Percentiles rank a stretch among this genome's conserved stretches.
Evolutionary conservation across 2,329 filamentous ascomycete species (phyloP).

Genomic region (Rhynchosporium agropyri): DNA sequence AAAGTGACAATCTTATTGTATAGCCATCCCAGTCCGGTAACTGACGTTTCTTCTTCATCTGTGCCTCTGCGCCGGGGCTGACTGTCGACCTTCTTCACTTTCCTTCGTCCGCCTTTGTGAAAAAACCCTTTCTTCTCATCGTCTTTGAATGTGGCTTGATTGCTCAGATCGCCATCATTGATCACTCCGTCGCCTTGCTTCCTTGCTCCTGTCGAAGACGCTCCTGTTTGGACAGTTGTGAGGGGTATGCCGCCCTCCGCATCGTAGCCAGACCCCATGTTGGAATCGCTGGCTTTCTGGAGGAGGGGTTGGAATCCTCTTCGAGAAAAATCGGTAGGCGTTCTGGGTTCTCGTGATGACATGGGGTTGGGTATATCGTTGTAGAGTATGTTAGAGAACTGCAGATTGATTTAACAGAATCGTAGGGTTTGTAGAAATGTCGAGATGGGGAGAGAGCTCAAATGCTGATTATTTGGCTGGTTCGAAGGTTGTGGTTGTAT

Average conservation of each 20-base stretch:
- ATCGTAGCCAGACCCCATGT: slow-evolving; percentile 27
- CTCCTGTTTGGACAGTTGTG: slow-evolving; percentile 56
- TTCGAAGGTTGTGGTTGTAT: slow-evolving; percentile 4
- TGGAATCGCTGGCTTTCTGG: slow-evolving; percentile 19
- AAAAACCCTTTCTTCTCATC: slow-evolving; percentile 39
- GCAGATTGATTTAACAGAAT: slow-evolving; percentile 2
- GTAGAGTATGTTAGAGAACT: slow-evolving; percentile 9
- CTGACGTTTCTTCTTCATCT: slow-evolving; percentile 54
- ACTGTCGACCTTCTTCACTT: slow-evolving; percentile 45
- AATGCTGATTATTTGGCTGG: neutral
- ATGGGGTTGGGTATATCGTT: slow-evolving; percentile 23
- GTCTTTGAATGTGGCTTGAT: slow-evolving; percentile 29
- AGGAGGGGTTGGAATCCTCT: slow-evolving; percentile 38
- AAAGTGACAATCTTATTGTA: slow-evolving; percentile 67
- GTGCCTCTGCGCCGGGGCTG: slow-evolving; percentile 49
- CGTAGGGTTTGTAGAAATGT: neutral
- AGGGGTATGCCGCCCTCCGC: slow-evolving; percentile 54
- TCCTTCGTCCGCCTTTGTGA: slow-evolving; percentile 50
- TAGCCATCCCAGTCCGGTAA: slow-evolving; percentile 67
- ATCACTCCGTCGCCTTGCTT: slow-evolving; percentile 47
- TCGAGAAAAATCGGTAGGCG: slow-evolving; percentile 34
- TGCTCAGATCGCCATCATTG: slow-evolving; percentile 22
- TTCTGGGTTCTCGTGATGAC: slow-evolving; percentile 37
- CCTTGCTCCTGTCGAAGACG: slow-evolving; percentile 57
- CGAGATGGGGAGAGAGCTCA: neutral